A percentile compares a stretch with the other conserved stretches of the same genome.
Evolutionary conservation across 345 rosid species (phyloP).

Genomic region (Physaria fendleri): DNA sequence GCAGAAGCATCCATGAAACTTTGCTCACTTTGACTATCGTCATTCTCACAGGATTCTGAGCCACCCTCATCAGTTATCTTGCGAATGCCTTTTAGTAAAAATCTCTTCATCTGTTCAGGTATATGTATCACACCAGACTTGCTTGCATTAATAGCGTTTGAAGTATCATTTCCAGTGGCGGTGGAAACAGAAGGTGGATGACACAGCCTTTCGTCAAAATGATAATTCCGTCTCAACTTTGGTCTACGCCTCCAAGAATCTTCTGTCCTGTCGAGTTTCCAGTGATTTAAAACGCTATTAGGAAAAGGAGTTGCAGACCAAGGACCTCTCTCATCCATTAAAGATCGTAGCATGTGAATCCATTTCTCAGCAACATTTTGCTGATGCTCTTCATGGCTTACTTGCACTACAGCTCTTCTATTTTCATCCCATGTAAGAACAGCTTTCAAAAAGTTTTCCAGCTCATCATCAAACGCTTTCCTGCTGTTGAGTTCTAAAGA

Average conservation of each 20-base stretch:
- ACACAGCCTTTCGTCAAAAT: slow-evolving; percentile 81
- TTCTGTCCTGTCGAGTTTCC: slow-evolving; percentile 98
- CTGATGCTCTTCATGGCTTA: slow-evolving; percentile 76
- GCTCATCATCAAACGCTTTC: slow-evolving; percentile 74
- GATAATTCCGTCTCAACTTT: slow-evolving; percentile 83
- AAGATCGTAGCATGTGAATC: slow-evolving; percentile 88
- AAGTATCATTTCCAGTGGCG: slow-evolving; percentile 39
- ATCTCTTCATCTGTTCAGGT: slow-evolving; percentile 96
- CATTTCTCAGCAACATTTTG: slow-evolving; percentile 91
- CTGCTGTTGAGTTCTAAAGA: slow-evolving; percentile 46
- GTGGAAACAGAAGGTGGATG: slow-evolving; percentile 48
- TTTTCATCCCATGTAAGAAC: slow-evolving; percentile 73
- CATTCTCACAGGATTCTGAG: slow-evolving; percentile 58
- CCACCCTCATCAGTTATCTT: slow-evolving; percentile 78
- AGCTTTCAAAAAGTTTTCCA: slow-evolving; percentile 47
- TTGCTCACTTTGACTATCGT: slow-evolving; percentile 44
- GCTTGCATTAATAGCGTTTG: slow-evolving; percentile 40
- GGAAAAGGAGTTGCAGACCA: slow-evolving; percentile 98
- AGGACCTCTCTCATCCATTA: slow-evolving; percentile 96
- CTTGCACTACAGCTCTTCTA: slow-evolving; percentile 63
- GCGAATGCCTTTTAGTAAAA: slow-evolving; percentile 74
- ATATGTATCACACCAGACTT: slow-evolving; percentile 71
- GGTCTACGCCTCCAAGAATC: slow-evolving; percentile 93
- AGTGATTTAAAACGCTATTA: slow-evolving; percentile 53
- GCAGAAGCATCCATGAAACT: slow-evolving; percentile 41